phyloP scores from a whole-genome alignment of 345 rosid species.

The Limnanthes douglasii region DNA sequence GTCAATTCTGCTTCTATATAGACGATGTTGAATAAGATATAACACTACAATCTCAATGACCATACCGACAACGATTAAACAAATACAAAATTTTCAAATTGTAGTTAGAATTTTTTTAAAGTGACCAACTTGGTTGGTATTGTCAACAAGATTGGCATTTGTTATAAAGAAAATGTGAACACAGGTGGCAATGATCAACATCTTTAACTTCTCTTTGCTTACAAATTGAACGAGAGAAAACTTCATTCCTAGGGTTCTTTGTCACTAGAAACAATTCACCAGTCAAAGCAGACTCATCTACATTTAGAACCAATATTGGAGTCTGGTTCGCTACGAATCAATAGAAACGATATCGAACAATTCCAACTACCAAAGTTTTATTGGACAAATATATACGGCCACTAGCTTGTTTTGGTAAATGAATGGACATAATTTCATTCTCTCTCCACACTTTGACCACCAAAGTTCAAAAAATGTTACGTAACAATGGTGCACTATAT shows the following conservation, averaged over 20 bases:
- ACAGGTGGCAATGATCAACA: slow-evolving; percentile 21
- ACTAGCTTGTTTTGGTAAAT: too few species aligned
- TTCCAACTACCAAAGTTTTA: too few species aligned
- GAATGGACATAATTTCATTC: too few species aligned
- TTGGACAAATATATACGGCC: too few species aligned
- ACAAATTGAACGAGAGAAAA: slow-evolving; percentile 25
- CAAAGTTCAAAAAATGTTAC: too few species aligned
- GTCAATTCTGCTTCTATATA: slow-evolving; percentile 58
- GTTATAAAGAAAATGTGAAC: slow-evolving; percentile 23
- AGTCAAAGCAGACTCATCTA: slow-evolving; percentile 77
- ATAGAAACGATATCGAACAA: too few species aligned
- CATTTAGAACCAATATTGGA: too few species aligned
- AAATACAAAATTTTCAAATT: slow-evolving; percentile 35
- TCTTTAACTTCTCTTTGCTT: slow-evolving; percentile 26
- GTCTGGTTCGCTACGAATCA: too few species aligned
- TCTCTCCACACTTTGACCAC: too few species aligned
- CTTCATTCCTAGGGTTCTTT: slow-evolving; percentile 22
- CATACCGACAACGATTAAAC: slow-evolving; percentile 31
- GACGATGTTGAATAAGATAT: slow-evolving; percentile 30
- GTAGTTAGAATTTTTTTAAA: slow-evolving; percentile 31
- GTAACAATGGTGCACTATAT: too few species aligned
- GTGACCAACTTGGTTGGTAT: slow-evolving; percentile 25
- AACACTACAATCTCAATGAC: slow-evolving; percentile 25
- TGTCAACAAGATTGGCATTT: slow-evolving; percentile 28
- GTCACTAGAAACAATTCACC: slow-evolving; percentile 72